Base-by-base conservation (phyloP, 345 rosid species). In the Brassica carinata region DNA sequence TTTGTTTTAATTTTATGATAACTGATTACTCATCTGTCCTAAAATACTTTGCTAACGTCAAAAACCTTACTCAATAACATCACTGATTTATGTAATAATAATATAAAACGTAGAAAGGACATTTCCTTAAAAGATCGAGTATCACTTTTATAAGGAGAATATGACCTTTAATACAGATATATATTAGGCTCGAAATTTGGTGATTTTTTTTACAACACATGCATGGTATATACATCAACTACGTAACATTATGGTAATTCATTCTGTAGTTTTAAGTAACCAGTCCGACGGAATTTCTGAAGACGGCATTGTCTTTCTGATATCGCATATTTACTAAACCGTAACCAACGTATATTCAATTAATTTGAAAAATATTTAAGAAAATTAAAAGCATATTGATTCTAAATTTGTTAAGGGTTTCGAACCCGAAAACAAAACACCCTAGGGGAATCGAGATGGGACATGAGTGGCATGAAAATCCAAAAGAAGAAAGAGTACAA, bases 401-500 rank as follows among this genome's bases (percentile, higher is more conserved):
- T 51, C 58, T n/a, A 51, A 51, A 51, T 51, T 48, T 48, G 55
- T 14, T 14, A 51, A 51, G 58, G 66, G 34, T 62, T 62, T 27
- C 13, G 15, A 62, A 62, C 58, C 58, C 58, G 58, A 2, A 51
- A 5, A 51, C 58, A 14, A 51, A 51, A 51, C 27, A 45, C 66
- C 27, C 45, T 11, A 67, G 34, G 17, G 65, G 2, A 65, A 36
- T 36, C 18, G 36, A 48, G 63, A 57, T 67, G 72, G 65, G 72
- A 69, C 83, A 74, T 53, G 30, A 29, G 40, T 75, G 67, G 63
- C 68, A 75, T 75, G 77, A 76, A 75, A 76, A 71, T 81, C 84
- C 77, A 81, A 81, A 81, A 61, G 65, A 75, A 27, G 74, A 72
- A 73, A 70, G 55, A 33, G 69, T 80, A n/a, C 43, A 76, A 81